A percentile compares a stretch with the other conserved stretches of the same genome.
phyloP scores from a whole-genome alignment of 2,329 filamentous ascomycete genomes.

The Teratosphaeria destructans region DNA sequence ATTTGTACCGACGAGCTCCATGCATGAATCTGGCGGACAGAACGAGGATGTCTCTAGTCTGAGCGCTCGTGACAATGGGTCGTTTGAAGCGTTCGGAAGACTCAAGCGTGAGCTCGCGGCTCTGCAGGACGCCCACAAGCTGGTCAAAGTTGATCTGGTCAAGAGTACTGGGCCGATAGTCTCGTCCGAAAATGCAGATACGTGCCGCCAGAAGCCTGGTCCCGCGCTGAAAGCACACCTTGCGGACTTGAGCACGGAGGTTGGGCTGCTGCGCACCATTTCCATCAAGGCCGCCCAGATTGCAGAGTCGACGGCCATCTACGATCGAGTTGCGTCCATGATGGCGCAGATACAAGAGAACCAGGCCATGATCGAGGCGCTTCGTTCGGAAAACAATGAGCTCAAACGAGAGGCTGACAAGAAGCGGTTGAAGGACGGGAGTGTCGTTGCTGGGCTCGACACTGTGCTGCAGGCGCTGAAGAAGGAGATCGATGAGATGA shows the following conservation, averaged over 20 bases:
- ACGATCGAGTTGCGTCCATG: not conserved
- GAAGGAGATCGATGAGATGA: not conserved
- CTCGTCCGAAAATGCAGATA: no score
- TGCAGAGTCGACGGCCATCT: not conserved
- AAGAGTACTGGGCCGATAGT: no score
- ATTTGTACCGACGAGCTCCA: not conserved
- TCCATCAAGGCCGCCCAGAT: not conserved
- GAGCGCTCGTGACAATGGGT: not conserved
- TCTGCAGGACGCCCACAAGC: no score
- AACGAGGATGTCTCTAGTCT: no score
- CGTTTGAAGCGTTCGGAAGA: not conserved
- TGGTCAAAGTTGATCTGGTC: no score
- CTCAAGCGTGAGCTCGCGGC: not conserved
- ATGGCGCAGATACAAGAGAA: not conserved
- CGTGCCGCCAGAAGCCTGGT: no score
- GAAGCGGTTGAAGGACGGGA: not conserved
- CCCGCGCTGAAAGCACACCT: no score
- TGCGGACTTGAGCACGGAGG: not conserved
- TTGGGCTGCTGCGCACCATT: not conserved
- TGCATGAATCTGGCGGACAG: not conserved
- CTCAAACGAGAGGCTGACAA: not conserved
- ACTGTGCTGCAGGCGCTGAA: not conserved
- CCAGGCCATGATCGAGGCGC: not conserved
- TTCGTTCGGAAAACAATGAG: not conserved
- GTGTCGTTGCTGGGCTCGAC: not conserved